Conservation (phyloP, 1,284 basidiomycete species). For the Mycena citricolor region DNA sequence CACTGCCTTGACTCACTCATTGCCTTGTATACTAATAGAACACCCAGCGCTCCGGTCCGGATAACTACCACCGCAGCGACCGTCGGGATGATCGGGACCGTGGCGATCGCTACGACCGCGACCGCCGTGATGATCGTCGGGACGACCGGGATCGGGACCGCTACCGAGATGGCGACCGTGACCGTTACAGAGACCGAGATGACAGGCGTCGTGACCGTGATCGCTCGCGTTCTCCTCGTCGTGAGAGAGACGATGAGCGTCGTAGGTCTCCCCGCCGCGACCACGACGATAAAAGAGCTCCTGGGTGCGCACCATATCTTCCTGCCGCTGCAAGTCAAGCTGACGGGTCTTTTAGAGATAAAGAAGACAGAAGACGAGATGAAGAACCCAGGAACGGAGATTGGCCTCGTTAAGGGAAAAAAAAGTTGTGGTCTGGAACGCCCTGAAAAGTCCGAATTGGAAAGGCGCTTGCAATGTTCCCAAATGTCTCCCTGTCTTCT, state of each 20-base stretch:
- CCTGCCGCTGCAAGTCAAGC: too few species aligned
- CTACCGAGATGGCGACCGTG: conserved; percentile 23
- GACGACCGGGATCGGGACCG: conserved; percentile 24
- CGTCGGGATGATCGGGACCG: conserved; percentile 57
- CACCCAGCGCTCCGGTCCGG: conserved; percentile 63
- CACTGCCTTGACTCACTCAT: conserved; percentile 4
- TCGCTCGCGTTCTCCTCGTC: too few species aligned
- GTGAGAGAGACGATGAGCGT: too few species aligned
- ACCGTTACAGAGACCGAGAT: too few species aligned
- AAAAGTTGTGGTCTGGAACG: too few species aligned
- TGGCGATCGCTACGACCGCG: conserved; percentile 31
- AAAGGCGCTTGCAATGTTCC: too few species aligned
- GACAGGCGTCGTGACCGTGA: too few species aligned
- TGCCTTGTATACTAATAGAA: conserved; percentile 10
- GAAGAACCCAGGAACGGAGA: conserved; percentile 38
- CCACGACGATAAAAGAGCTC: conserved; percentile 74
- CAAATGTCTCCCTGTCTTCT: too few species aligned
- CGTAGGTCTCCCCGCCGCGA: conserved; percentile 71
- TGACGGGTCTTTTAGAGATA: too few species aligned
- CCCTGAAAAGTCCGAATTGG: too few species aligned
- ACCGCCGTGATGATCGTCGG: conserved; percentile 27
- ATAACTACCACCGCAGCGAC: conserved; percentile 71
- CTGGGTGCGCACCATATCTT: conserved; percentile 89
- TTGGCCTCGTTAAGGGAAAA: too few species aligned
- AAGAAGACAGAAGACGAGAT: conserved; percentile 63